Evolutionary conservation across 1,284 basidiomycete genomes (phyloP).

Genomic region (Chalciporus sp.): DNA sequence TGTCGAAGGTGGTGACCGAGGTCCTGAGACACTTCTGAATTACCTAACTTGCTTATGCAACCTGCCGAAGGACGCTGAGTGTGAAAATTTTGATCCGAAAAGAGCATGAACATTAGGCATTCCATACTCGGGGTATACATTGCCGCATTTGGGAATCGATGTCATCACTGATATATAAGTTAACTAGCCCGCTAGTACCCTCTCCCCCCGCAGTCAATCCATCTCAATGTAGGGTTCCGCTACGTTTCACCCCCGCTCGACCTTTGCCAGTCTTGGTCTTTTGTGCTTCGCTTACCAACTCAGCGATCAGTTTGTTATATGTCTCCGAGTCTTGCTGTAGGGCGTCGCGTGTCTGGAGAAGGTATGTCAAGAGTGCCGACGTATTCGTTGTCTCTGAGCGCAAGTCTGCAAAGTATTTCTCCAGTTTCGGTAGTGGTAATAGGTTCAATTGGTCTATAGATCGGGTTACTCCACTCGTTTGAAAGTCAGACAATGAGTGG

Average conservation of each 20-base stretch:
- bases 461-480: constrained; percentile 3
- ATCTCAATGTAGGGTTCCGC: constrained; percentile 42
- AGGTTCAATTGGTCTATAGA: constrained; percentile 68
- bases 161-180: constrained; percentile 22
- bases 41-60: no score
- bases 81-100: no score
- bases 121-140: neutral
- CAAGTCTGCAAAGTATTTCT: constrained; percentile 67
- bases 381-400: constrained; percentile 71
- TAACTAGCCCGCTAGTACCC: neutral
- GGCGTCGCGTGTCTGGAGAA: constrained; percentile 82
- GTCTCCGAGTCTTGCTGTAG: constrained; percentile 87
- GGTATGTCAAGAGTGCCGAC: constrained; percentile 74
- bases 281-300: constrained; percentile 81
- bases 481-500: constrained; percentile 7
- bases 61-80: no score
- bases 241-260: constrained; percentile 49
- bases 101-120: no score
- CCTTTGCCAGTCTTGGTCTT: constrained; percentile 70
- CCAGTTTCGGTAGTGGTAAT: constrained; percentile 66
- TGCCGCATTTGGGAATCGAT: neutral
- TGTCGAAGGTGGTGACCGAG: no score
- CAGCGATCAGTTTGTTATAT: constrained; percentile 80
- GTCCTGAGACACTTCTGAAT: no score
- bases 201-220: no score